Conservation (phyloP, 2,329 filamentous ascomycete species). For the Blastomyces gilchristii region DNA sequence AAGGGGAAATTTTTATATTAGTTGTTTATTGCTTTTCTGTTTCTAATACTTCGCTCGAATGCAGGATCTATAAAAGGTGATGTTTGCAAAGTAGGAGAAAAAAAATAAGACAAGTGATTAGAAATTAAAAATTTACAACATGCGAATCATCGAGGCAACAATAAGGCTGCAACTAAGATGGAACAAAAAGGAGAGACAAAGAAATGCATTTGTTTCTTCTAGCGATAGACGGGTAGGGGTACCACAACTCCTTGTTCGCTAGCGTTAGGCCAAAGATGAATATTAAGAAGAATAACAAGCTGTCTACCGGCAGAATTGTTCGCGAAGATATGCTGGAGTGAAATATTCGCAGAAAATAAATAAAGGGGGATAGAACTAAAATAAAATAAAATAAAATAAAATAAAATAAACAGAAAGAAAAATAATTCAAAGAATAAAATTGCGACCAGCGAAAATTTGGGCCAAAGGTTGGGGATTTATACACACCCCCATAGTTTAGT, state of each 20-base stretch:
- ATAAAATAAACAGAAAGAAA: not conserved
- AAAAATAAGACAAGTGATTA: too few relatives aligned
- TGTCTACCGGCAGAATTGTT: not conserved
- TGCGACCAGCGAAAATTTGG: not conserved
- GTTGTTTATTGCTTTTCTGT: not conserved
- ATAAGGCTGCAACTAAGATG: not conserved
- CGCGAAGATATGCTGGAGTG: not conserved
- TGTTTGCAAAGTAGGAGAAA: not conserved
- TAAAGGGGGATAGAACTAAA: not conserved
- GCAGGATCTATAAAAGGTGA: not conserved
- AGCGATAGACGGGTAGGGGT: not conserved
- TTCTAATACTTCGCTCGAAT: not conserved
- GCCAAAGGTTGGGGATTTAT: not conserved
- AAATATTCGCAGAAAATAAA: not conserved
- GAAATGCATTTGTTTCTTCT: not conserved
- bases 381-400: not conserved
- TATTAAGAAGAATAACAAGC: not conserved
- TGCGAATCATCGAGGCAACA: not conserved
- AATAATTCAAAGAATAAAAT: not conserved
- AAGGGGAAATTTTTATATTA: not conserved
- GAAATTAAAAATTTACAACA: not conserved
- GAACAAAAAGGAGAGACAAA: not conserved
- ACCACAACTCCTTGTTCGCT: not conserved
- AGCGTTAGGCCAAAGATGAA: not conserved
- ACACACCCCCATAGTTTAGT: not conserved